Conservation (phyloP, 1,284 basidiomycete species). For the Nidula niveotomentosa region DNA sequence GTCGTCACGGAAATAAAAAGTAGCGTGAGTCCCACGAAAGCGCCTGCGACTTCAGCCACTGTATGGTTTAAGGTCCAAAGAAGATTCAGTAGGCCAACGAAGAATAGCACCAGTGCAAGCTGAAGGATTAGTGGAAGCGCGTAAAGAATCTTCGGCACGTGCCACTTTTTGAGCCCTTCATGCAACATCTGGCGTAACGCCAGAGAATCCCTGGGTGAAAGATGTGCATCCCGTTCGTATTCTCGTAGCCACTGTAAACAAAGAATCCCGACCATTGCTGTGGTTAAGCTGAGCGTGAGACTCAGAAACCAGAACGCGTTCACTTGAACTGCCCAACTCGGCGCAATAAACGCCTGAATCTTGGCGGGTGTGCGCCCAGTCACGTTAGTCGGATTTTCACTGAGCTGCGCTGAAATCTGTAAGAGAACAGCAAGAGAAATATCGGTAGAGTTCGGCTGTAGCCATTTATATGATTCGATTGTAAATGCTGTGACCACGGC, state of each 20-base stretch:
- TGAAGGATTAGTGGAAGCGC: conserved; percentile 25
- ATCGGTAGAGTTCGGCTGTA: not conserved
- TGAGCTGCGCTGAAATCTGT: not conserved
- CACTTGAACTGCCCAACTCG: conserved; percentile 8
- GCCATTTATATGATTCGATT: not conserved
- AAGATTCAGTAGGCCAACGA: conserved; percentile 15
- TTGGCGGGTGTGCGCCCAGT: not conserved
- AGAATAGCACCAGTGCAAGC: conserved; percentile 24
- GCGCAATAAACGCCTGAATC: too few species aligned
- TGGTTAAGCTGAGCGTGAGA: conserved; percentile 15
- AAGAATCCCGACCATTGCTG: conserved; percentile 16
- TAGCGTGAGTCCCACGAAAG: not conserved
- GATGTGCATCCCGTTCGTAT: conserved; percentile 12
- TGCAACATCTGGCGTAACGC: conserved; percentile 14
- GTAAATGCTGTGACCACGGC: not conserved
- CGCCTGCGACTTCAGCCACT: not conserved
- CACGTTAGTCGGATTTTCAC: not conserved
- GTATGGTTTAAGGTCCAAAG: not conserved
- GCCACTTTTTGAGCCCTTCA: conserved; percentile 24
- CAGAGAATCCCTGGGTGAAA: conserved; percentile 11
- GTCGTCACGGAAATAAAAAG: not conserved
- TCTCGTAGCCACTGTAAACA: conserved; percentile 22
- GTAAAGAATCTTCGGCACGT: conserved; percentile 20
- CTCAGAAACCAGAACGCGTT: conserved; percentile 22
- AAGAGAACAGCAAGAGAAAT: not conserved